Evolutionary conservation across 148 eudicot species (phyloP), one percentile per base, ranked within the genome.

Genomic region (Silene conica): DNA sequence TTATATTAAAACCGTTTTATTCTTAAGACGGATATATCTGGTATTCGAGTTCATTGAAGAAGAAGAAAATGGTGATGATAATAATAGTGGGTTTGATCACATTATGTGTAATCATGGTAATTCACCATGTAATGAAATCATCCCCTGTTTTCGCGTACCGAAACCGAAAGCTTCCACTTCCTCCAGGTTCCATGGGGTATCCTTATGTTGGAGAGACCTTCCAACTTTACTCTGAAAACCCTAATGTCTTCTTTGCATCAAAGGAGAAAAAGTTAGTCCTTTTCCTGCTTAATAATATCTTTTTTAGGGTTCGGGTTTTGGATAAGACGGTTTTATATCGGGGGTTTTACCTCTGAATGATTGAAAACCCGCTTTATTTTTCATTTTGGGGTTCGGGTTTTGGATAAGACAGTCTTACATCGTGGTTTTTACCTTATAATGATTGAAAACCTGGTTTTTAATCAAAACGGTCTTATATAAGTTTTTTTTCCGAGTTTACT

Each of bases 121-220:
- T 70, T 41, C 73, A 48, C 23, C 70, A 50, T 54, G 67, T 63
- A 15, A 14, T 81, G 15, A 76, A 81, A 67, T 80, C 71, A 67
- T 80, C 71, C 58, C 64, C 77, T 13, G 64, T 56, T 58, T 73
- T 41, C 38, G 46, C 55, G 16, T 61, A 63, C 57, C 73, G 86
- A 23, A 62, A 46, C 57, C 72, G 73, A 26, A 89, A 80, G 21
- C 76, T 88, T 1, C 83, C 90, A 3, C 88, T 94, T 22, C 99
- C 99, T 1, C 99, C 99, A 0, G 99, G 99, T 0, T 74, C 96
- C 22, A 63, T 95, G 78, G 99, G 99, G 0, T 95, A 93, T 89
- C 97, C 97, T 8, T 90, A 90, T 15, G 76, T 95, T 20, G 98
- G 98, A 1, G 97, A 95, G 70, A 95, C 98, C 63, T 90, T 92